These are phyloP conservation scores for Calonectria pseudoreteaudii DNA, from an alignment of 2,329 filamentous ascomycete species.

Conservation along the genomic window DNA sequence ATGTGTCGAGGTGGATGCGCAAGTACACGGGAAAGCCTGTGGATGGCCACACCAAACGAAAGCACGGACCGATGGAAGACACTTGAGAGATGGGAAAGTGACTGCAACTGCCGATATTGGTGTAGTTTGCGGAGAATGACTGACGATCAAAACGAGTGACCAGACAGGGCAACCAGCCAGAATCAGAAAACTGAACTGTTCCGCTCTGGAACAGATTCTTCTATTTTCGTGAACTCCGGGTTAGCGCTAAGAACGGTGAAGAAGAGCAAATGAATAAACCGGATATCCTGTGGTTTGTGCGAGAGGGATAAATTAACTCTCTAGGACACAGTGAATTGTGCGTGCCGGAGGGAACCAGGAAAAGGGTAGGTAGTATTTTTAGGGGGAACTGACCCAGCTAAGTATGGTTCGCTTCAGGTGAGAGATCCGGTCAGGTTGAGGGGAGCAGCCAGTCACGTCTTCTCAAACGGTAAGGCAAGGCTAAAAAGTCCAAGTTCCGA, in stretches of 20 bases:
- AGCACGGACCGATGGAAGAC: constrained; percentile 6
- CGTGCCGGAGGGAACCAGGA: constrained; percentile 16
- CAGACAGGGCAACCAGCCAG: not conserved
- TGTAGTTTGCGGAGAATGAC: constrained; percentile 7
- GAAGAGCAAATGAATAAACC: constrained; percentile 1
- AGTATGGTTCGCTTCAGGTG: constrained; percentile 44
- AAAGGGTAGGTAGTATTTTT: constrained; percentile 29
- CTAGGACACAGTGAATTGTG: constrained; percentile 14
- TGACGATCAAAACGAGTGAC: constrained; percentile 6
- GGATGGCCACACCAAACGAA: not conserved
- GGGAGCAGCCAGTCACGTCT: constrained; percentile 31
- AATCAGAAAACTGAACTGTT: constrained; percentile 1
- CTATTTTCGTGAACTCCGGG: constrained; percentile 13
- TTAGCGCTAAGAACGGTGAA: constrained; percentile 14
- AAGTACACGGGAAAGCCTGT: not conserved
- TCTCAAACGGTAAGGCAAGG: constrained; percentile 39
- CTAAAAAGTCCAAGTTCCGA: constrained; percentile 31
- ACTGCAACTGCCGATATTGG: constrained; percentile 10
- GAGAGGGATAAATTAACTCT: constrained; percentile 19
- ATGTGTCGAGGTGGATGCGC: not conserved
- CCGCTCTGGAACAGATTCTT: not conserved
- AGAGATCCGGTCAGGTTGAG: constrained; percentile 41
- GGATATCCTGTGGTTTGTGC: constrained; percentile 4
- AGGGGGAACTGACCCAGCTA: constrained; percentile 29
- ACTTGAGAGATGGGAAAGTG: not conserved